phyloP scores from a whole-genome alignment of 768 basidiomycete genomes.

The Psilocybe sp. region DNA sequence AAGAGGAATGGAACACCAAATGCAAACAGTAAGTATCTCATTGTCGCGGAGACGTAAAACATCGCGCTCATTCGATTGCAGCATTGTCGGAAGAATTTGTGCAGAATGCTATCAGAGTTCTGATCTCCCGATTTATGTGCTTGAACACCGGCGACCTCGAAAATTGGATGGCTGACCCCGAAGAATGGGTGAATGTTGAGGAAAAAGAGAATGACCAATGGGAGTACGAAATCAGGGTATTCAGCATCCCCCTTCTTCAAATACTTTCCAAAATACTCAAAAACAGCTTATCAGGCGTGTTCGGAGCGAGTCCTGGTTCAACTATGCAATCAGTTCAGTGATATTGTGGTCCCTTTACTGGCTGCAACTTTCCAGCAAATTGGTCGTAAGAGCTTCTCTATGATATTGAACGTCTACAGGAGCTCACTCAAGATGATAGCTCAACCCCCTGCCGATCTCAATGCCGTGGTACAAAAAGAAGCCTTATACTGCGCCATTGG shows the following conservation, averaged over 20 bases:
- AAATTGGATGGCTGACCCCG: slow-evolving; percentile 83
- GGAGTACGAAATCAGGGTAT: slow-evolving; percentile 89
- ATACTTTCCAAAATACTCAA: background rate
- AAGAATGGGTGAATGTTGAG: slow-evolving; percentile 92
- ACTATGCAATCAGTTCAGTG: slow-evolving; percentile 64
- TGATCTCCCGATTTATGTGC: slow-evolving; percentile 84
- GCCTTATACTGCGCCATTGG: slow-evolving; percentile 88
- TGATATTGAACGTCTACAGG: background rate
- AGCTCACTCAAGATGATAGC: slow-evolving; percentile 21
- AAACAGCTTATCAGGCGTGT: slow-evolving; percentile 64
- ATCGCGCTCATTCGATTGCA: slow-evolving; percentile 20
- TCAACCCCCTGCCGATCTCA: slow-evolving; percentile 50
- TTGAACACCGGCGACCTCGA: slow-evolving; percentile 80
- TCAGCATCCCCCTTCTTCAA: slow-evolving; percentile 18
- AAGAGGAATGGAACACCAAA: slow-evolving; percentile 61
- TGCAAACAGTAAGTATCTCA: slow-evolving; percentile 44
- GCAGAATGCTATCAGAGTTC: slow-evolving; percentile 66
- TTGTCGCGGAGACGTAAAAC: background rate
- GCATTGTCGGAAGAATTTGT: slow-evolving; percentile 71
- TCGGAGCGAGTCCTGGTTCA: slow-evolving; percentile 91
- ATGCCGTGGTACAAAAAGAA: slow-evolving; percentile 73
- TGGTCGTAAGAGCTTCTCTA: slow-evolving; percentile 43
- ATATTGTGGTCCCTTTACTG: slow-evolving; percentile 68
- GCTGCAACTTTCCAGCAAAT: slow-evolving; percentile 55
- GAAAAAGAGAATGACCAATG: slow-evolving; percentile 89